Evolutionary conservation across 768 basidiomycete species (phyloP).

Genomic region (Paxillus rubicundulus): DNA sequence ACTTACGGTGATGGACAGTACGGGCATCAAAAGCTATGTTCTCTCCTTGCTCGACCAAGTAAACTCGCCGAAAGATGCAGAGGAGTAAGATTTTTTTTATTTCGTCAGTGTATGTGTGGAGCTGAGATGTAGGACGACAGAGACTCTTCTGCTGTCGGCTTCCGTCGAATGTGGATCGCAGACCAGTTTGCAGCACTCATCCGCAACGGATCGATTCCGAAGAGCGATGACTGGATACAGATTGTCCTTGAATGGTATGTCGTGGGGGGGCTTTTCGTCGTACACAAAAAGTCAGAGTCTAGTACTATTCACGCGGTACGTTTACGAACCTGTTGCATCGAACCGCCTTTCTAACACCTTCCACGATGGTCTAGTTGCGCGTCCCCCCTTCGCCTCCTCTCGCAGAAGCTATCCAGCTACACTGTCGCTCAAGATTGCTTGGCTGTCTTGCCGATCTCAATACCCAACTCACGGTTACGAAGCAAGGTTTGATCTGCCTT

Average conservation of each 20-base stretch:
- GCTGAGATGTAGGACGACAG: slow-evolving; percentile 32
- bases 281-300: slow-evolving; percentile 48
- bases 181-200: slow-evolving; percentile 82
- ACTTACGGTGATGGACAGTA: slow-evolving; percentile 64
- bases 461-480: slow-evolving; percentile 48
- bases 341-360: neutral
- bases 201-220: slow-evolving; percentile 76
- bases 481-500: slow-evolving; percentile 42
- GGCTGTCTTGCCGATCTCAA: slow-evolving; percentile 73
- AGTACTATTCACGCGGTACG: slow-evolving; percentile 58
- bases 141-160: slow-evolving; percentile 46
- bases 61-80: slow-evolving; percentile 43
- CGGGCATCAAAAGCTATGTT: slow-evolving; percentile 78
- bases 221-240: slow-evolving; percentile 75
- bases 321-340: slow-evolving; percentile 5
- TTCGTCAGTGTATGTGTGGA: neutral
- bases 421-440: slow-evolving; percentile 69
- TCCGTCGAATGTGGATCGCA: slow-evolving; percentile 74
- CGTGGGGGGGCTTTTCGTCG: slow-evolving; percentile 52
- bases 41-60: slow-evolving; percentile 64
- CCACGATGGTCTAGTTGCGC: slow-evolving; percentile 43
- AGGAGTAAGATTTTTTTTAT: slow-evolving; percentile 38
- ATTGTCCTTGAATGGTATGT: slow-evolving; percentile 77
- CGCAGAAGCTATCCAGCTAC: slow-evolving; percentile 66
- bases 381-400: slow-evolving; percentile 62